Evolutionary conservation across 192 early-diverging fungal genomes (phyloP).

Genomic region (Umbelopsis isabellina): DNA sequence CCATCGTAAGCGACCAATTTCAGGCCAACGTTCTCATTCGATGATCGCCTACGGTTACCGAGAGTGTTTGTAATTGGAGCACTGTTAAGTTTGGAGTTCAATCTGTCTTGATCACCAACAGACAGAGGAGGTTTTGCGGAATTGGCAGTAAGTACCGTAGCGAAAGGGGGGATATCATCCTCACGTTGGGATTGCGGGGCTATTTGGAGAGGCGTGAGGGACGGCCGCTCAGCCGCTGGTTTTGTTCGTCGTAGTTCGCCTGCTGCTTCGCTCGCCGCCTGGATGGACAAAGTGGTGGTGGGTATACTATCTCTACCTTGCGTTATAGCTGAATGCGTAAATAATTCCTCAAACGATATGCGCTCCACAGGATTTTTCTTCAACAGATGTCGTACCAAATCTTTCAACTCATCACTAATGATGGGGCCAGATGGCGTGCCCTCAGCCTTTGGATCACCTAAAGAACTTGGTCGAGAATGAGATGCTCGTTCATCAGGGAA

Average conservation of each 20-base stretch:
- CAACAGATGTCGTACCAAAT: constrained; percentile 81
- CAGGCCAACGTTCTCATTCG: constrained; percentile 8
- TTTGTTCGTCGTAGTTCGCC: constrained; percentile 6
- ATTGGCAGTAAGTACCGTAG: constrained; percentile 13
- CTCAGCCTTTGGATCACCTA: constrained; percentile 10
- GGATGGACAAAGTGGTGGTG: constrained; percentile 2
- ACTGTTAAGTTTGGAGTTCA: not conserved
- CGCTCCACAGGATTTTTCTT: constrained; percentile 87
- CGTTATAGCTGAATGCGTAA: constrained; percentile 75
- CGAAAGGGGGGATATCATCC: constrained; percentile 24
- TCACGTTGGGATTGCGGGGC: not conserved
- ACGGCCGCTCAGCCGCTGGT: not conserved
- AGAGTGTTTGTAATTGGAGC: not conserved
- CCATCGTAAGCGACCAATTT: not conserved
- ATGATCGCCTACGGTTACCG: not conserved
- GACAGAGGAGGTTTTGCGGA: not conserved
- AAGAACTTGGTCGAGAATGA: constrained; percentile 14
- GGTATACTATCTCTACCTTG: constrained; percentile 21
- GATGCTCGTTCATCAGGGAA: constrained; percentile 76
- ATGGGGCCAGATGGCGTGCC: constrained; percentile 17
- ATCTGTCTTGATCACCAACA: not conserved
- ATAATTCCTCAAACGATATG: constrained; percentile 94
- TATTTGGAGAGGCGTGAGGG: constrained; percentile 8
- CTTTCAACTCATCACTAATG: constrained; percentile 75
- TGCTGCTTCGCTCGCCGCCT: not conserved